Percentiles rank a stretch among this genome's conserved stretches.
Conservation (phyloP, 2,329 filamentous ascomycete genomes). For the Torrubiella hemipterigena region DNA sequence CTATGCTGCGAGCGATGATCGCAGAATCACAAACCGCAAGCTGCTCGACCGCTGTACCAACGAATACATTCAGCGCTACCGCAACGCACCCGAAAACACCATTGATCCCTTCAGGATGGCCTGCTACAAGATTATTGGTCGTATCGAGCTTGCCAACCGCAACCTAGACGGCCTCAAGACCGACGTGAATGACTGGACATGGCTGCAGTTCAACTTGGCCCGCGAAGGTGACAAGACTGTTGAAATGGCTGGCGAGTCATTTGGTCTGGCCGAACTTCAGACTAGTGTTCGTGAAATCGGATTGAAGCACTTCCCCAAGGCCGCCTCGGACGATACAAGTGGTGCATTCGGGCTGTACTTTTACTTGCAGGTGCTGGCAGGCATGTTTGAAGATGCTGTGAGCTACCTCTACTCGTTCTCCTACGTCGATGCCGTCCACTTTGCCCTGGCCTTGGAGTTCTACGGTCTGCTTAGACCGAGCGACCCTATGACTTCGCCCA, state of each 20-base stretch:
- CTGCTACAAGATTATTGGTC: conserved; percentile 95
- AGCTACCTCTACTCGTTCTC: conserved; percentile 85
- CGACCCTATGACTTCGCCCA: conserved; percentile 62
- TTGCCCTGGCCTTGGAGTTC: conserved; percentile 77
- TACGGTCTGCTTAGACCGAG: conserved; percentile 84
- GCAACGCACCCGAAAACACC: conserved; percentile 74
- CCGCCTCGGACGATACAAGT: conserved; percentile 60
- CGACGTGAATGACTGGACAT: conserved; percentile 59
- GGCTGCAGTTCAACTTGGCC: conserved; percentile 60
- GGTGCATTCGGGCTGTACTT: conserved; percentile 85
- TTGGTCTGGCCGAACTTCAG: conserved; percentile 57
- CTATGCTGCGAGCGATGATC: conserved; percentile 66
- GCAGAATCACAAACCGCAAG: conserved; percentile 59
- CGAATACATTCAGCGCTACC: conserved; percentile 75
- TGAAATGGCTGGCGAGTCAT: conserved; percentile 55
- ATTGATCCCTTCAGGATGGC: conserved; percentile 94
- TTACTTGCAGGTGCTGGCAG: conserved; percentile 78
- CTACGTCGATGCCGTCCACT: conserved; percentile 89
- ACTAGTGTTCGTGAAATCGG: conserved; percentile 79
- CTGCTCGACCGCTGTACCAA: conserved; percentile 79
- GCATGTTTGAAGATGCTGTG: conserved; percentile 89
- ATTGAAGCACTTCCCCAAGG: conserved; percentile 78
- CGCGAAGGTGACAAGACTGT: conserved; percentile 51
- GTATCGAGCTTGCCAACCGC: conserved; percentile 54
- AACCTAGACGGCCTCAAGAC: conserved; percentile 51